Base-by-base conservation (phyloP, 2,329 filamentous ascomycete genomes). In the Ophiostoma ulmi region DNA sequence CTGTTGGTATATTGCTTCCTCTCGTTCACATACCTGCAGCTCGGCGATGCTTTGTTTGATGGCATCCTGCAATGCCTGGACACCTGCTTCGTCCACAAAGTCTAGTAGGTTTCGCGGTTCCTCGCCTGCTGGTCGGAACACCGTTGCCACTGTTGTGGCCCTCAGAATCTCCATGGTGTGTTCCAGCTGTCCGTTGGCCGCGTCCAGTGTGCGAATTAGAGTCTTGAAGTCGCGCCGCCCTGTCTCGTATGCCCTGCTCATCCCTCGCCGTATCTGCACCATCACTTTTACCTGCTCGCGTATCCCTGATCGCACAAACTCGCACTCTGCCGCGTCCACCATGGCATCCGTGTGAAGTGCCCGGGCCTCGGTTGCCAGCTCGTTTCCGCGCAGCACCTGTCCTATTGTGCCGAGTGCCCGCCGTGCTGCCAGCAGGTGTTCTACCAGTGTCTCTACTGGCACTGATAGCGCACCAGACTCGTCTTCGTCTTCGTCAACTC, bases 351-450 rank as follows among this genome's bases (percentile, higher is more conserved):
- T 92, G 74, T 97, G 84, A 44, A 92, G 87, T 41, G 85, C 82
- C 44, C 93, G 90, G 5, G 93, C 92, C 17, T 87, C 84, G 26
- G 88, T 92, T 64, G 95, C 91, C 70, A 97, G 89, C 76, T 96
- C 91, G 77, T 95, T 94, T 74, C 93, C 94, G 72, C 92, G 91
- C 78, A 92, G 90, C 69, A 97, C 92, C 72, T 91, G 89, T 61
- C 85, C 88, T 78, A 96, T 93, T 13, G 93, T 93, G 20, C 91
- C 91, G 5, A 98, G 86, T 0, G 94, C 94, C 64, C 92, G 88
- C 78, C 97, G 97, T 10, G 94, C 91, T 39, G 91, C 90, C 58
- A 97, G 88, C 48, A 97, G 90, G 80, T 97, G 89, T 69, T 88
- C 87, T 70, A 97, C 91, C 63, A 98, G 88, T 35, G 88, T 88